A percentile compares a stretch with the other conserved stretches of the same genome.
Evolutionary conservation across 106 monocot genomes (phyloP).

Genomic region (Dendrobium nobile): DNA sequence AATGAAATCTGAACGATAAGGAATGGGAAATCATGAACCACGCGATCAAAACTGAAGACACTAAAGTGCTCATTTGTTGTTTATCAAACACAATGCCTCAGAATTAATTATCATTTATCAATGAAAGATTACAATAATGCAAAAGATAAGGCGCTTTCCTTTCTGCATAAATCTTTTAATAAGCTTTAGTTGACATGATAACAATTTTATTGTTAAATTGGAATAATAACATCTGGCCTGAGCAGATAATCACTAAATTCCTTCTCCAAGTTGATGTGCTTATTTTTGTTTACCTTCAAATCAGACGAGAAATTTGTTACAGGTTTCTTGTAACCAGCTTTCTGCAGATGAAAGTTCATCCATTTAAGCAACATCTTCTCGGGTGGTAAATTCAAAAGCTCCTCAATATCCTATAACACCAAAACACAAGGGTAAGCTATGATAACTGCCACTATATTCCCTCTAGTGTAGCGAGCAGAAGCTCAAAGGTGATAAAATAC

Average conservation of each 20-base stretch:
- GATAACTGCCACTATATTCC: neutral
- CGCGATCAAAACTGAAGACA: neutral
- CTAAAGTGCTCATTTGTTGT: neutral
- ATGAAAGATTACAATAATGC: neutral
- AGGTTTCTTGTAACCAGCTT: slow-evolving; percentile 92
- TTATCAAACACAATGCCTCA: neutral
- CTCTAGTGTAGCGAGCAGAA: neutral
- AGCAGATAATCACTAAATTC: neutral
- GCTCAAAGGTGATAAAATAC: neutral
- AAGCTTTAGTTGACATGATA: neutral
- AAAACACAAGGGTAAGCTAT: neutral
- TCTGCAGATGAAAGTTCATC: slow-evolving; percentile 99
- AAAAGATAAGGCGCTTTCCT: neutral
- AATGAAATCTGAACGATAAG: neutral
- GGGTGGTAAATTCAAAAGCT: slow-evolving; percentile 78
- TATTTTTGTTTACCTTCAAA: slow-evolving; percentile 60
- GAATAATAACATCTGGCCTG: neutral
- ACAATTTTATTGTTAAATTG: neutral
- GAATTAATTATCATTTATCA: neutral
- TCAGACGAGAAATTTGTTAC: slow-evolving; percentile 92
- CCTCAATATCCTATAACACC: slow-evolving; percentile 52
- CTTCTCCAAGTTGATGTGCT: neutral
- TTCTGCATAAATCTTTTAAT: neutral
- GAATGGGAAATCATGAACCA: neutral
- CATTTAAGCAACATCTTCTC: slow-evolving; percentile 90